These are phyloP conservation scores for Salix caprea DNA, from an alignment of 345 rosid genomes.

Conservation along the genomic window DNA sequence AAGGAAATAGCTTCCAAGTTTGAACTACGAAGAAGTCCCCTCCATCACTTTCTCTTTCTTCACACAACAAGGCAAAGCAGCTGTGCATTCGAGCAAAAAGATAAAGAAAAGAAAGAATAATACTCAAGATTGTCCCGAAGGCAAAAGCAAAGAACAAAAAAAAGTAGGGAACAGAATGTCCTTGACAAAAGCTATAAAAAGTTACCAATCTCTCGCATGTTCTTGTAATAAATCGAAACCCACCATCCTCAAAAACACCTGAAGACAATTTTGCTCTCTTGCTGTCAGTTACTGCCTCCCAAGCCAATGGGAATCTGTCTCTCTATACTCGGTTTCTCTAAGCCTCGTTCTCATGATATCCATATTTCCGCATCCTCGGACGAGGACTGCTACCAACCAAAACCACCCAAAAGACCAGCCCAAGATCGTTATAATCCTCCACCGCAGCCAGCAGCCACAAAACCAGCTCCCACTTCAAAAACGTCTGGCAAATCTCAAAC, in stretches of 20 bases:
- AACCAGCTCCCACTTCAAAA: slow-evolving; percentile 4
- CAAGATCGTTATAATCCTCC: neutral
- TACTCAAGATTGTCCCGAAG: slow-evolving; percentile 5
- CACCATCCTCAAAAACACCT: neutral
- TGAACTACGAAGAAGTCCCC: neutral
- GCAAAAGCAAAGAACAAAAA: slow-evolving; percentile 24
- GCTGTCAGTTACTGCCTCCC: neutral
- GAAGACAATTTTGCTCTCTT: neutral
- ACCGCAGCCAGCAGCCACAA: neutral
- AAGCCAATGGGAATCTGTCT: slow-evolving; percentile 47
- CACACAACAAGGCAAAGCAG: neutral
- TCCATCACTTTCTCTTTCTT: neutral
- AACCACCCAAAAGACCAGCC: slow-evolving; percentile 27
- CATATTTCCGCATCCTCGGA: slow-evolving; percentile 49
- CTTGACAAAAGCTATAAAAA: neutral
- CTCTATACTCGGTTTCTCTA: slow-evolving; percentile 41
- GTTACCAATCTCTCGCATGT: neutral
- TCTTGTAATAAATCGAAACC: neutral
- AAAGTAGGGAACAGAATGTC: neutral
- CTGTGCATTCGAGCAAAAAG: neutral
- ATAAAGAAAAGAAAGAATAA: neutral
- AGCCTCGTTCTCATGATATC: slow-evolving; percentile 37
- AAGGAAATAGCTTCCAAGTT: neutral
- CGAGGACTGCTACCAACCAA: slow-evolving; percentile 18
- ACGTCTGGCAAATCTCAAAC: slow-evolving; percentile 8